A percentile compares a stretch with the other conserved stretches of the same genome.
Conservation (phyloP, 208 protist genomes). For the Trypanosoma grayi region DNA sequence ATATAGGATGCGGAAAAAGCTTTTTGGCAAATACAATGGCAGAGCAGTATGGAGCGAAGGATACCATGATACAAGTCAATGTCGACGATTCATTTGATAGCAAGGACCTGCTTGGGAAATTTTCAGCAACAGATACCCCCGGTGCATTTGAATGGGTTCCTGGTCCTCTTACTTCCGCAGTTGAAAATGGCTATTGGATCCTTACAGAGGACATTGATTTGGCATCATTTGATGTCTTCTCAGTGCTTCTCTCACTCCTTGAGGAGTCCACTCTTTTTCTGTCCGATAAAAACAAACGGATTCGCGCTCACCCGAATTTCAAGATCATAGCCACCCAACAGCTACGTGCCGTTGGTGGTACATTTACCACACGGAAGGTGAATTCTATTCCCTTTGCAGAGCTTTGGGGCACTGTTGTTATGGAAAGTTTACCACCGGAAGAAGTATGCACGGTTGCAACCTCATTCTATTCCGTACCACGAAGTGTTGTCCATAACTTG, state of each 20-base stretch:
- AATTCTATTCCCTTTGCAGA: slow-evolving; percentile 74
- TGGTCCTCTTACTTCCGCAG: slow-evolving; percentile 96
- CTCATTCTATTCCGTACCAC: slow-evolving; percentile 45
- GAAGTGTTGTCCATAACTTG: slow-evolving; percentile 39
- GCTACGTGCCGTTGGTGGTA: slow-evolving; percentile 49
- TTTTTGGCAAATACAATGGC: slow-evolving; percentile 62
- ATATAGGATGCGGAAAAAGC: slow-evolving; percentile 86
- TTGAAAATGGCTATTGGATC: slow-evolving; percentile 96
- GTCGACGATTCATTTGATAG: slow-evolving; percentile 98
- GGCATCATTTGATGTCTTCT: slow-evolving; percentile 97
- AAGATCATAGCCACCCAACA: slow-evolving; percentile 90
- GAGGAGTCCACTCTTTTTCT: slow-evolving; percentile 95
- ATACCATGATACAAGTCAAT: slow-evolving; percentile 85
- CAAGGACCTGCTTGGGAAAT: slow-evolving; percentile 98
- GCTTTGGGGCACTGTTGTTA: slow-evolving; percentile 75
- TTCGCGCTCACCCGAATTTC: slow-evolving; percentile 85
- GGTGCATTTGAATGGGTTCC: slow-evolving; percentile 98
- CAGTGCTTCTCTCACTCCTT: slow-evolving; percentile 96
- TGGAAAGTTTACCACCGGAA: slow-evolving; percentile 61
- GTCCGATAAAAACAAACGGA: slow-evolving; percentile 92
- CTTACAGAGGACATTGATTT: slow-evolving; percentile 99
- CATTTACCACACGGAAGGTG: slow-evolving; percentile 52
- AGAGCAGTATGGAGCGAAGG: slow-evolving; percentile 46
- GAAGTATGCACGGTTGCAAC: slow-evolving; percentile 64
- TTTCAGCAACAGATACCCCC: slow-evolving; percentile 97